Evolutionary conservation across 2,329 filamentous ascomycete genomes (phyloP).

Genomic region (Taxawa tesnikishii): DNA sequence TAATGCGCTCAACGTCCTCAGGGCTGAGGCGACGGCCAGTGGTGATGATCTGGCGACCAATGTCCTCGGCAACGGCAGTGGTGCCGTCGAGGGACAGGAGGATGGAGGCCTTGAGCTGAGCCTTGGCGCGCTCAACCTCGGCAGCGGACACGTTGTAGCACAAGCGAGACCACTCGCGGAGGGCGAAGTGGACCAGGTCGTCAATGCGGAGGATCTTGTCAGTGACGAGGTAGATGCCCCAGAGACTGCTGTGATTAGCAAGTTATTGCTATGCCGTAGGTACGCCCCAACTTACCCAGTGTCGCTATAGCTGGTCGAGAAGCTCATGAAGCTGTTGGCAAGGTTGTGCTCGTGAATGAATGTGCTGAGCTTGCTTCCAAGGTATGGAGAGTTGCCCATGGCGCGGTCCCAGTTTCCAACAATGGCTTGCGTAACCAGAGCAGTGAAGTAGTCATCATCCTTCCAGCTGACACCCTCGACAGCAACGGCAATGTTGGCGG

Average conservation of each 20-base stretch:
- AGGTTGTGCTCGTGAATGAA: conserved; percentile 90
- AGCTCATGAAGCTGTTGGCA: conserved; percentile 99
- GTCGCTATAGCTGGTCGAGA: conserved; percentile 98
- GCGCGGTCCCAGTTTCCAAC: conserved; percentile 99
- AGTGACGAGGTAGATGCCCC: conserved; percentile 97
- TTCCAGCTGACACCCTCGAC: conserved; percentile 99
- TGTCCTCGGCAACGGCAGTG: conserved; percentile 93
- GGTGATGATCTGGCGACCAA: conserved; percentile 95
- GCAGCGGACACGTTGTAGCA: conserved; percentile 77
- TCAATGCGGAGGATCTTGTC: conserved; percentile 81
- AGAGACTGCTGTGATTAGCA: conserved; percentile 55
- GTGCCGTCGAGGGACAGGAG: conserved; percentile 95
- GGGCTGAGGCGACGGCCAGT: conserved; percentile 85
- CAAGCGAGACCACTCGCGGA: conserved; percentile 95
- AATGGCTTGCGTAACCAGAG: conserved; percentile 92
- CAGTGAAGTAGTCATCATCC: conserved; percentile 98
- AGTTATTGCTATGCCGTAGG: not conserved
- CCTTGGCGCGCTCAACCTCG: conserved; percentile 96
- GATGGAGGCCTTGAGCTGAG: conserved; percentile 96
- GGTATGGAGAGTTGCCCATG: conserved; percentile 92
- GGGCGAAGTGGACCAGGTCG: conserved; percentile 94
- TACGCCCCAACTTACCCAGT: conserved; percentile 59
- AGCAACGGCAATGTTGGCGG: conserved; percentile 94
- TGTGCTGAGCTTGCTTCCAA: conserved; percentile 94
- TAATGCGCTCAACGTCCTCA: conserved; percentile 86